Percentiles rank a stretch among this genome's conserved stretches.
These are phyloP conservation scores for Aspergillus sclerotialis DNA, from an alignment of 2,329 filamentous ascomycete species.

Conservation along the genomic window DNA sequence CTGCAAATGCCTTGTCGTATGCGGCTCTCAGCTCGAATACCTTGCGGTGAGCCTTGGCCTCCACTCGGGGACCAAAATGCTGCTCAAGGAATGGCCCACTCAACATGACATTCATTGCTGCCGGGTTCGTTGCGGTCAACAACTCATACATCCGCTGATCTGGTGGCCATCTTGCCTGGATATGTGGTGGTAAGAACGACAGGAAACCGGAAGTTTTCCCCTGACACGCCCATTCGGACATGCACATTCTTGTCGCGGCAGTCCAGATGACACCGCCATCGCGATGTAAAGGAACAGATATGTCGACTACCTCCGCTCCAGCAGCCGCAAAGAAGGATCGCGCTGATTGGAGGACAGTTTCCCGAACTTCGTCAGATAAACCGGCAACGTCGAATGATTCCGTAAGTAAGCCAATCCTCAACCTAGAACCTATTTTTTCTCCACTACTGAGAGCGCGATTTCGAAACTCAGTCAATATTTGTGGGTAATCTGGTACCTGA, in stretches of 20 bases:
- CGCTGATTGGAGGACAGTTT: slow-evolving; percentile 37
- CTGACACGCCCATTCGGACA: too few relatives aligned
- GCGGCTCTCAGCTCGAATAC: slow-evolving; percentile 30
- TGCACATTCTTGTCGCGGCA: too few relatives aligned
- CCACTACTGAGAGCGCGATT: too few relatives aligned
- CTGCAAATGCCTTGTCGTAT: slow-evolving; percentile 34
- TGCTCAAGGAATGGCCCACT: slow-evolving; percentile 34
- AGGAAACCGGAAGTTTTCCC: slow-evolving; percentile 35
- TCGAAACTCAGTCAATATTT: too few relatives aligned
- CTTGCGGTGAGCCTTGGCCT: slow-evolving; percentile 37
- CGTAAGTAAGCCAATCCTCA: slow-evolving; percentile 36
- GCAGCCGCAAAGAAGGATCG: slow-evolving; percentile 36
- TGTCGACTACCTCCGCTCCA: slow-evolving; percentile 44
- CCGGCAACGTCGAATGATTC: slow-evolving; percentile 39
- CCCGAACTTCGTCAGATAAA: slow-evolving; percentile 34
- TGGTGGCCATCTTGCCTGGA: slow-evolving; percentile 40
- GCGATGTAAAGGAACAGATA: slow-evolving; percentile 45
- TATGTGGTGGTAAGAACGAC: slow-evolving; percentile 37
- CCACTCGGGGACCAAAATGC: slow-evolving; percentile 33
- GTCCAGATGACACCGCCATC: slow-evolving; percentile 45
- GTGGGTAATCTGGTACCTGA: too few relatives aligned
- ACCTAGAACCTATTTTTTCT: too few relatives aligned
- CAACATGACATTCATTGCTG: slow-evolving; percentile 39
- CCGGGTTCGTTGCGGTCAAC: slow-evolving; percentile 39
- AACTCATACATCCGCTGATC: slow-evolving; percentile 47